Evolutionary conservation across 257 asterid genomes (phyloP).

Genomic region (Voacanga thouarsii): DNA sequence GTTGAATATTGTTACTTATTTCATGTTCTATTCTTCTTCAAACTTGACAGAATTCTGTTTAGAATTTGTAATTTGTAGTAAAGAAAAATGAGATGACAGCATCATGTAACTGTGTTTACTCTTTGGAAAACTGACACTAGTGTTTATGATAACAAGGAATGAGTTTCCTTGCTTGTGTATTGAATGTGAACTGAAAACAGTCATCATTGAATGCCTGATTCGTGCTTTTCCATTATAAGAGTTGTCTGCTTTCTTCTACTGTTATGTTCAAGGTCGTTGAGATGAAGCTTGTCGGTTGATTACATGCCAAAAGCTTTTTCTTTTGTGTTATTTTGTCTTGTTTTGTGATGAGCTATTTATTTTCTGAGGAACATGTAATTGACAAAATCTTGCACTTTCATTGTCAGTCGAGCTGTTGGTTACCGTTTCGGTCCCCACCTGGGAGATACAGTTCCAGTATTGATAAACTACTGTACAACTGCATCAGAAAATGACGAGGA

Average conservation of each 20-base stretch:
- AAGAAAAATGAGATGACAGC: neutral
- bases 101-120: neutral
- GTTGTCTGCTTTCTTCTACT: neutral
- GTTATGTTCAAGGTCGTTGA: neutral
- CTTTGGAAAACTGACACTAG: neutral
- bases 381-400: conserved; percentile 14
- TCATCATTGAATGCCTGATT: neutral
- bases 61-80: neutral
- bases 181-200: neutral
- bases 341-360: neutral
- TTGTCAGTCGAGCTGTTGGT: conserved; percentile 93
- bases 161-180: neutral
- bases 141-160: neutral
- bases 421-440: conserved; percentile 99
- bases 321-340: neutral
- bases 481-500: conserved; percentile 99
- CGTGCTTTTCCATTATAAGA: neutral
- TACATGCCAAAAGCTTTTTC: neutral
- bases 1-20: neutral
- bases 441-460: conserved; percentile 86
- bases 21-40: neutral
- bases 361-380: neutral
- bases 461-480: conserved; percentile 76
- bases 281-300: neutral
- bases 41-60: too few relatives aligned